Conservation (phyloP, 2,329 filamentous ascomycete species). For the Ambrosiella xylebori region DNA sequence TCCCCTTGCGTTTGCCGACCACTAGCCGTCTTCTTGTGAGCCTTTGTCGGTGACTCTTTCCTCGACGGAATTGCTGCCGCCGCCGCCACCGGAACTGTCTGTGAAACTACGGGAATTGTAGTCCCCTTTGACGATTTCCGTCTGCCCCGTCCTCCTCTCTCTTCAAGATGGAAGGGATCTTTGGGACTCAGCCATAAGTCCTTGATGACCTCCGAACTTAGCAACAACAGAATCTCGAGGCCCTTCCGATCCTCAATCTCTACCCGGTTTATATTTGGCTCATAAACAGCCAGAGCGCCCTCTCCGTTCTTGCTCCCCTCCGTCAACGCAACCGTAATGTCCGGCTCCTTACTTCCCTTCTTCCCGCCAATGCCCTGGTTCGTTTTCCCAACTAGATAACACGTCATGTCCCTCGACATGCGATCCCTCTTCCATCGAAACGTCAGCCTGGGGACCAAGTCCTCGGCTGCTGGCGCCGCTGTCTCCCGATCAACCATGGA, state of each 20-base stretch:
- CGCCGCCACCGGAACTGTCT: conserved; percentile 3
- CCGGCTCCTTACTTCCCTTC: conserved; percentile 79
- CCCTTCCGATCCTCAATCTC: conserved; percentile 92
- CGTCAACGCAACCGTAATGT: conserved; percentile 88
- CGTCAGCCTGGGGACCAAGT: conserved; percentile 53
- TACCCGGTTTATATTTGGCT: conserved; percentile 77
- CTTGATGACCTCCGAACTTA: conserved; percentile 45
- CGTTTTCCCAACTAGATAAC: conserved; percentile 66
- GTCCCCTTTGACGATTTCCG: conserved; percentile 15
- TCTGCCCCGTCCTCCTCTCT: conserved; percentile 27
- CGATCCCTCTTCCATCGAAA: conserved; percentile 87
- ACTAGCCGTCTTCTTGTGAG: conserved; percentile 25
- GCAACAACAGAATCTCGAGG: conserved; percentile 61
- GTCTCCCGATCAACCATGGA: conserved; percentile 58
- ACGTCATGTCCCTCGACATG: conserved; percentile 53
- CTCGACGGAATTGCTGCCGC: conserved; percentile 16
- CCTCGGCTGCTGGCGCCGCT: conserved; percentile 18
- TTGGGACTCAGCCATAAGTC: conserved; percentile 48
- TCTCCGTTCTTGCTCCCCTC: conserved; percentile 46
- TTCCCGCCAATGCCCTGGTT: conserved; percentile 36
- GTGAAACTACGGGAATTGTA: conserved; percentile 9
- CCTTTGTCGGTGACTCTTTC: conserved; percentile 31
- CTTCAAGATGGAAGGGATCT: conserved; percentile 58
- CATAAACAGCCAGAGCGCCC: conserved; percentile 60
- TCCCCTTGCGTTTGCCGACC: conserved; percentile 22